phyloP scores from a whole-genome alignment of 208 protist species.

The Strigomonas culicis region DNA sequence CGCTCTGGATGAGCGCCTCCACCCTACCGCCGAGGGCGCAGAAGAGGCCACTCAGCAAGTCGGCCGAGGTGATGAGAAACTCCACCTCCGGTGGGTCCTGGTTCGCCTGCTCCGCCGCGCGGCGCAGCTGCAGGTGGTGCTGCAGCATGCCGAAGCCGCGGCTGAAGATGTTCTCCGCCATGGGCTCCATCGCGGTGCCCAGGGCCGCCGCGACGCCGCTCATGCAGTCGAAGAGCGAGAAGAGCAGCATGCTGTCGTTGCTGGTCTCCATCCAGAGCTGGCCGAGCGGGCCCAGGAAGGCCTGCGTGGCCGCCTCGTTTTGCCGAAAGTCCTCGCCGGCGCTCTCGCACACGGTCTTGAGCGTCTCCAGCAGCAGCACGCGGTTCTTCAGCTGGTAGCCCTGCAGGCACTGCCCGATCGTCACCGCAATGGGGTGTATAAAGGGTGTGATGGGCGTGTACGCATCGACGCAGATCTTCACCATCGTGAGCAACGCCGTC shows the following conservation, averaged over 20 bases:
- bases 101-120: conserved; percentile 21
- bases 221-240: conserved; percentile 83
- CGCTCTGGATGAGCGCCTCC: conserved; percentile 52
- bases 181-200: conserved; percentile 62
- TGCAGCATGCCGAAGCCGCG: conserved; percentile 53
- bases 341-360: conserved; percentile 54
- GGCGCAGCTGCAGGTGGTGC: conserved; percentile 51
- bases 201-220: conserved; percentile 54
- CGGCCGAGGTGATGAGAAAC: conserved; percentile 67
- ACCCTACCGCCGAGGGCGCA: conserved; percentile 66
- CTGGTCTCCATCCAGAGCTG: conserved; percentile 58
- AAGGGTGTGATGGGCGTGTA: conserved; percentile 16
- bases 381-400: conserved; percentile 88
- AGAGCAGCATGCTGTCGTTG: conserved; percentile 70
- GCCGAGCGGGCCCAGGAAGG: conserved; percentile 52
- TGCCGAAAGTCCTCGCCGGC: conserved; percentile 43
- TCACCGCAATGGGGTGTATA: conserved; percentile 33
- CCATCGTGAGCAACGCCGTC: conserved; percentile 50
- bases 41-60: conserved; percentile 75
- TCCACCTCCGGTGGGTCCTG: conserved; percentile 53
- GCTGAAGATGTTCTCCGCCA: conserved; percentile 69
- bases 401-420: conserved; percentile 50
- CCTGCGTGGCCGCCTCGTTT: conserved; percentile 28
- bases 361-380: conserved; percentile 73
- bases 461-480: conserved; percentile 48